Conservation (phyloP, 768 basidiomycete species). For the Calocera viscosa region DNA sequence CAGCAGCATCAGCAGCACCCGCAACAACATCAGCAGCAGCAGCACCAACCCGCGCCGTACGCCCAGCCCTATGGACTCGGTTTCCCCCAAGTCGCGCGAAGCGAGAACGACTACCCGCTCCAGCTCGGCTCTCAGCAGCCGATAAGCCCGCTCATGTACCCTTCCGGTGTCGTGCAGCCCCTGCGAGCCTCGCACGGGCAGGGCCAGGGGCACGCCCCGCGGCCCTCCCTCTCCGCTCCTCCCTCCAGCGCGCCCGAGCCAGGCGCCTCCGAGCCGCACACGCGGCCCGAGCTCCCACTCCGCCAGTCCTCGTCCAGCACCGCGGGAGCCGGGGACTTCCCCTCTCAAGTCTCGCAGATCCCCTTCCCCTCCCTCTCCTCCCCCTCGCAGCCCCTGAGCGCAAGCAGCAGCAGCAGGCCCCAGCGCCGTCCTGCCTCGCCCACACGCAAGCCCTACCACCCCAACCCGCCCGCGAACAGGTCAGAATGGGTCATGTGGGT, state of each 20-base stretch:
- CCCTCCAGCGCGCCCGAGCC: not conserved
- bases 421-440: not conserved
- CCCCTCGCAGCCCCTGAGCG: not conserved
- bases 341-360: conserved; percentile 1
- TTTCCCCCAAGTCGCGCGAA: not conserved
- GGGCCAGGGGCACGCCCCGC: not conserved
- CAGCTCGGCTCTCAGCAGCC: not conserved
- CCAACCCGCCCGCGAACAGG: conserved; percentile 38
- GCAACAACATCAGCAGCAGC: not conserved
- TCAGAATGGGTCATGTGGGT: conserved; percentile 97
- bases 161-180: not conserved
- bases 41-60: not conserved
- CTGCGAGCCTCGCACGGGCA: not conserved
- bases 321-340: not conserved
- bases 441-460: conserved; percentile 25
- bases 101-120: not conserved
- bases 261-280: not conserved
- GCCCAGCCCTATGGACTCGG: conserved; percentile 5
- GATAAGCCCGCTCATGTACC: conserved; percentile 4
- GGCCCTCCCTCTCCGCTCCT: not conserved
- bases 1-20: not conserved
- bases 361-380: conserved; percentile 2
- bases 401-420: not conserved
- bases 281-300: not conserved
- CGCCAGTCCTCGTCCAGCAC: not conserved